Base-by-base conservation (phyloP, 768 basidiomycete species). In the Phlebiopsis flavidoalba region DNA sequence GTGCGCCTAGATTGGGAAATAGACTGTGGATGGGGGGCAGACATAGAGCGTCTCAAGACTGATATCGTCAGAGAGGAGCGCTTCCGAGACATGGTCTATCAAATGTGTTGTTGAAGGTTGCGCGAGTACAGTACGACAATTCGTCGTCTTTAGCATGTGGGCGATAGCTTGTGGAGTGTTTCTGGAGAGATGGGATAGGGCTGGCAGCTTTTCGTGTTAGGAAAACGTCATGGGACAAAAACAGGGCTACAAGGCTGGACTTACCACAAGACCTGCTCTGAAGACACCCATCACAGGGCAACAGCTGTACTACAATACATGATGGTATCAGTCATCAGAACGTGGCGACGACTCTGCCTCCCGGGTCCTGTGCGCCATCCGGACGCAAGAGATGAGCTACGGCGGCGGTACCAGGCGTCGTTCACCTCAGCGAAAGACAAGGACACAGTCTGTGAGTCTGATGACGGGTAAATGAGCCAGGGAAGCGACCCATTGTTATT, bases 101-200 rank as follows among this genome's bases (percentile, higher is more conserved):
- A 82, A 68, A 0, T 62, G 2, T n/a, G 37, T 47, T 0, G 78
- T 64, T 0, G 72, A 72, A 14, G 68, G 59, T 14, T 66, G 64
- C 0, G 79, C 76, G 8, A 82, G 67, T 24, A 81, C 37, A 52
- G 75, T 72, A 58, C 71, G 74, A 48, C 75, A 80, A 19, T 70
- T 70, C 1, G 76, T 72, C 57, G 76, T 70, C 48, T 66, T 70
- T 53, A 83, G 60, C 56, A 78, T 66, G 40, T 74, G 62, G 10
- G 68, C 55, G 3, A 79, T 66, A 5, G 75, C 77, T 2, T 73
- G 58, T 0, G 72, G 52, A 6, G 74, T 74, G 60, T 76, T 77
- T 11, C 75, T 66, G n/a, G 74, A 75, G 75, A 73, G 52, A 65
- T 55, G 12, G 62, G 59, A 45, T 64, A 59, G 8, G 65, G 62